phyloP scores from a whole-genome alignment of 768 basidiomycete genomes.

The Boletus subparvulus region DNA sequence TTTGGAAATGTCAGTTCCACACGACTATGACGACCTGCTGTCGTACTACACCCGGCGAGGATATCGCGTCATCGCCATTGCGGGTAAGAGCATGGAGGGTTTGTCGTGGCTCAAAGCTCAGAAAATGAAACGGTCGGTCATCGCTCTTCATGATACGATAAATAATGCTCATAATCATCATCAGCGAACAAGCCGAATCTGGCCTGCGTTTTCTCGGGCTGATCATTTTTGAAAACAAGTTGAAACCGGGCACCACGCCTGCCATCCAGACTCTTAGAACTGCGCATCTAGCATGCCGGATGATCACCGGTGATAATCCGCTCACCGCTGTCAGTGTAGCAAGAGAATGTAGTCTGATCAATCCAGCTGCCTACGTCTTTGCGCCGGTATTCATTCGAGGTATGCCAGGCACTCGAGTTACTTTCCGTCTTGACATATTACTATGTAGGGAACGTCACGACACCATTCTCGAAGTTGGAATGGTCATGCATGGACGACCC shows the following conservation, averaged over 20 bases:
- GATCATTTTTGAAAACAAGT: slow-evolving; percentile 96
- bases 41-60: slow-evolving; percentile 97
- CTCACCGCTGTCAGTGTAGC: slow-evolving; percentile 97
- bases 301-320: slow-evolving; percentile 99
- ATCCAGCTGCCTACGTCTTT: slow-evolving; percentile 87
- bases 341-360: slow-evolving; percentile 87
- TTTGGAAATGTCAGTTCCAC: slow-evolving; percentile 62
- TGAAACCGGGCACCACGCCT: slow-evolving; percentile 88
- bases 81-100: slow-evolving; percentile 91
- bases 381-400: slow-evolving; percentile 78
- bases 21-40: slow-evolving; percentile 93
- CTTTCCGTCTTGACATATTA: slow-evolving; percentile 1
- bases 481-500: slow-evolving; percentile 94
- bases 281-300: slow-evolving; percentile 91
- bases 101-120: slow-evolving; percentile 98
- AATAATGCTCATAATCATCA: slow-evolving; percentile 1
- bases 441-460: slow-evolving; percentile 53
- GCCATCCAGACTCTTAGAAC: slow-evolving; percentile 85
- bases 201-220: slow-evolving; percentile 88
- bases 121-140: slow-evolving; percentile 81
- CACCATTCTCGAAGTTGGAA: slow-evolving; percentile 62
- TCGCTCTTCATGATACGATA: not conserved
- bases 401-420: slow-evolving; percentile 18
- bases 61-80: slow-evolving; percentile 96
- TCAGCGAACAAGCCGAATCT: slow-evolving; percentile 91